phyloP scores from a whole-genome alignment of 1,139 yeast species.

The Trichomonascaceae sp. region DNA sequence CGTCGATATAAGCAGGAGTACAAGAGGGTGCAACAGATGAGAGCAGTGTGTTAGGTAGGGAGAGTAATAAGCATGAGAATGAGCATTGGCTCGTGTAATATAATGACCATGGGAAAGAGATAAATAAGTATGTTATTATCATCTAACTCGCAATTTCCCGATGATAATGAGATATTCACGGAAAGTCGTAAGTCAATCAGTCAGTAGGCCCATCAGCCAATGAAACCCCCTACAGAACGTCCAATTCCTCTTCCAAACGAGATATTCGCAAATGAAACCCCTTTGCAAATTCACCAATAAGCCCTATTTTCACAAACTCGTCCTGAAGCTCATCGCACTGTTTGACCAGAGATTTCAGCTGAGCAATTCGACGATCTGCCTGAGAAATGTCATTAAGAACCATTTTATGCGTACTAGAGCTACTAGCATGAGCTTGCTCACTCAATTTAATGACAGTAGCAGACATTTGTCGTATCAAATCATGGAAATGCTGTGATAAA shows the following conservation, averaged over 20 bases:
- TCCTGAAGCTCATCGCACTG: slow-evolving; percentile 53
- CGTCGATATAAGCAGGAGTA: slow-evolving; percentile 10
- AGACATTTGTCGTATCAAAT: slow-evolving; percentile 16
- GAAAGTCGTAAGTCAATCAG: too few relatives aligned
- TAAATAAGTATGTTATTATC: neutral
- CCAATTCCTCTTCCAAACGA: slow-evolving; percentile 14
- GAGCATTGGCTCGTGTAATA: neutral
- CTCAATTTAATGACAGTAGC: slow-evolving; percentile 21
- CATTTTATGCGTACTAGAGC: slow-evolving; percentile 19
- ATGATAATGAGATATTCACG: too few relatives aligned
- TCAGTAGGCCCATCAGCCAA: too few relatives aligned
- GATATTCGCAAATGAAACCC: slow-evolving; percentile 37
- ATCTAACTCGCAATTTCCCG: neutral
- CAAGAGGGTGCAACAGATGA: slow-evolving; percentile 7
- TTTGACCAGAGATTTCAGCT: slow-evolving; percentile 39
- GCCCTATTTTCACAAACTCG: slow-evolving; percentile 64
- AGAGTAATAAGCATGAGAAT: neutral
- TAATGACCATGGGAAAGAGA: neutral
- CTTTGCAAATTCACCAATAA: slow-evolving; percentile 45
- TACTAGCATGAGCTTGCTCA: slow-evolving; percentile 22
- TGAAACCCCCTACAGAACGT: slow-evolving; percentile 2
- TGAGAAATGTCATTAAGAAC: slow-evolving; percentile 18
- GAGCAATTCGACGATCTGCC: slow-evolving; percentile 41
- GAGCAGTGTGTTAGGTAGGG: neutral
- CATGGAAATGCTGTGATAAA: slow-evolving; percentile 13